phyloP scores from a whole-genome alignment of 148 eudicot species.

The Silene uniflora region DNA sequence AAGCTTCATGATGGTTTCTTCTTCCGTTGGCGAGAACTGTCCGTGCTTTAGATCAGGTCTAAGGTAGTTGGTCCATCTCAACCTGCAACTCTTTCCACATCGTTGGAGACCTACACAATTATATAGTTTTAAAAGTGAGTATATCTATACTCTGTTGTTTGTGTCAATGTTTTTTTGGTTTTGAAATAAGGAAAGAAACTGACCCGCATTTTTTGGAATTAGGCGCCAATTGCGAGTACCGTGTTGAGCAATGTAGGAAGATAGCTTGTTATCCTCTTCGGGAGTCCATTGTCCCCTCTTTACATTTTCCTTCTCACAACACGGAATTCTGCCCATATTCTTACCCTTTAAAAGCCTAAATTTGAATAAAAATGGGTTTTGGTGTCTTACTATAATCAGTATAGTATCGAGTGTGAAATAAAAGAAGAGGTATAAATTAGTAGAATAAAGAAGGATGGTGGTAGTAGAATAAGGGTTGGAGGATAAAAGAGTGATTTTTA shows the following conservation, averaged over 20 bases:
- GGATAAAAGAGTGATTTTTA: constrained; percentile 12
- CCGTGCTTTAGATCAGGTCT: constrained; percentile 93
- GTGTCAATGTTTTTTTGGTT: neutral
- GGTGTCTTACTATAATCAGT: constrained; percentile 8
- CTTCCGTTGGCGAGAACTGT: constrained; percentile 75
- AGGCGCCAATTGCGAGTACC: constrained; percentile 97
- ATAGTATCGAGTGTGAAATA: neutral
- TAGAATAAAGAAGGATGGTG: neutral
- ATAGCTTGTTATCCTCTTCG: constrained; percentile 95
- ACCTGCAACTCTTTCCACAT: constrained; percentile 93
- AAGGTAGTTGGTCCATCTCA: constrained; percentile 93
- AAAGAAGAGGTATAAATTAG: neutral
- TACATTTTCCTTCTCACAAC: constrained; percentile 89
- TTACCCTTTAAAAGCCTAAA: neutral
- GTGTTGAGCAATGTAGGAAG: constrained; percentile 88
- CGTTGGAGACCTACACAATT: constrained; percentile 64
- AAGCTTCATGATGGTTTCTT: constrained; percentile 77
- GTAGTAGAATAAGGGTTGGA: constrained; percentile 13
- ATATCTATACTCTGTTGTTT: neutral
- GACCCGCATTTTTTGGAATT: constrained; percentile 91
- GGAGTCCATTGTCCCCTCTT: constrained; percentile 98
- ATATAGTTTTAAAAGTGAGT: neutral
- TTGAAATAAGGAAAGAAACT: neutral
- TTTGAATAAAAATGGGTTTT: neutral
- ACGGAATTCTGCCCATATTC: constrained; percentile 82